Evolutionary conservation across 192 early-diverging fungal genomes (phyloP), one percentile per base, ranked within the genome.

Genomic region (Globomyces pollinis-pini): DNA sequence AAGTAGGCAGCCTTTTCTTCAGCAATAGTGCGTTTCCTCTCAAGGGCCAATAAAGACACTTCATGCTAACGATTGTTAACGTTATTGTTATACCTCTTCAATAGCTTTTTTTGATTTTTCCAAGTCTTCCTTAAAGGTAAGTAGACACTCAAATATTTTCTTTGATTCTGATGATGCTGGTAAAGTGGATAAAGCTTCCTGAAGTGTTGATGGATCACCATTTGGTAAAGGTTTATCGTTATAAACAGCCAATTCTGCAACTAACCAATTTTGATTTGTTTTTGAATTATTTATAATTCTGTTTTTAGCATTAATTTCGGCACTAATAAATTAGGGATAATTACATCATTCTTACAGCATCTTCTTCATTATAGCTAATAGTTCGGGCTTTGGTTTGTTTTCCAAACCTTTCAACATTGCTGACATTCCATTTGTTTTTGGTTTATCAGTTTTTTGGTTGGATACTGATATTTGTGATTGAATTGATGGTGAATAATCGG

Each of bases 271-370:
- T 21, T 62, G 38, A 32, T 66, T 66, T 7, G 12, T 38, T 21
- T 68, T 66, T 11, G 63, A 20, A 24, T 70, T 66, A 29, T 61
- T 35, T 29, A 70, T 70, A 44, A 70, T 68, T 38, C 63, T 69
- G 56, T 70, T 70, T 38, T 70, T 70, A 21, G 61, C 28, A 43
- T 70, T 70, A 23, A 66, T n/a, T 49, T 70, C 69, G 8, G 64
- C 52, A 20, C n/a, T n/a, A n/a, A n/a, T n/a, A n/a, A n/a, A n/a
- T n/a, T n/a, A n/a, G n/a, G n/a, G n/a, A n/a, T n/a, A n/a, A n/a
- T n/a, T n/a, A n/a, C n/a, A n/a, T n/a, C n/a, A n/a, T n/a, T n/a
- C n/a, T n/a, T n/a, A n/a, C n/a, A 53, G 21, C 31, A 71, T 43
- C 33, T 65, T 66, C 24, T 45, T 49, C 23, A 31, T 32, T 2